These are phyloP conservation scores for Teunomyces pallodes DNA, from an alignment of 805 yeast genomes.

Conservation along the genomic window DNA sequence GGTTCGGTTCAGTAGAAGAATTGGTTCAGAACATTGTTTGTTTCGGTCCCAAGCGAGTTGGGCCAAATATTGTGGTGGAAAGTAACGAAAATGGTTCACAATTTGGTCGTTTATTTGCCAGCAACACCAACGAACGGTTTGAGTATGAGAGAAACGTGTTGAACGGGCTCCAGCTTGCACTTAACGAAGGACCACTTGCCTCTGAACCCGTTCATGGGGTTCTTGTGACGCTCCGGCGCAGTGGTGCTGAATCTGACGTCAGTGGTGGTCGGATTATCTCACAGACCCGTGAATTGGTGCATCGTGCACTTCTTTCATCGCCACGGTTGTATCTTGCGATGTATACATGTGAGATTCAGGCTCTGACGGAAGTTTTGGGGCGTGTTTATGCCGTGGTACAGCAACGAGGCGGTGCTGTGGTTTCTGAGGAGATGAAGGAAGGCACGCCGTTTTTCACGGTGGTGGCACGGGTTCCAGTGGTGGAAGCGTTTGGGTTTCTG, in stretches of 20 bases:
- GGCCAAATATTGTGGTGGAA: constrained; percentile 74
- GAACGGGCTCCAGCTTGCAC: constrained; percentile 83
- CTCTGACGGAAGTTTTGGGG: constrained; percentile 91
- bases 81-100: constrained; percentile 26
- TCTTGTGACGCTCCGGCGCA: constrained; percentile 42
- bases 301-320: constrained; percentile 73
- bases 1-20: constrained; percentile 14
- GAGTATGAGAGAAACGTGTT: constrained; percentile 60
- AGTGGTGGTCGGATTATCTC: constrained; percentile 70
- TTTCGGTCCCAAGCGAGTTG: constrained; percentile 76
- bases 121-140: constrained; percentile 17
- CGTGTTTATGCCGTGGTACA: constrained; percentile 94
- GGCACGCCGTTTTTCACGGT: constrained; percentile 96
- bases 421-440: constrained; percentile 93
- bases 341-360: constrained; percentile 93
- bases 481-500: constrained; percentile 94
- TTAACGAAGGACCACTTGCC: constrained; percentile 82
- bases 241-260: constrained; percentile 26
- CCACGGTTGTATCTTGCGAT: constrained; percentile 90
- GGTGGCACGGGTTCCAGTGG: constrained; percentile 83
- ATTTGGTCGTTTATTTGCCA: constrained; percentile 29
- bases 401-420: constrained; percentile 77
- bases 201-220: constrained; percentile 87
- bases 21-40: constrained; percentile 44
- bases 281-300: constrained; percentile 69